Percentiles rank a stretch among this genome's conserved stretches.
Conservation (phyloP, 2,329 filamentous ascomycete genomes). For the Aspergillus fijiensis region DNA sequence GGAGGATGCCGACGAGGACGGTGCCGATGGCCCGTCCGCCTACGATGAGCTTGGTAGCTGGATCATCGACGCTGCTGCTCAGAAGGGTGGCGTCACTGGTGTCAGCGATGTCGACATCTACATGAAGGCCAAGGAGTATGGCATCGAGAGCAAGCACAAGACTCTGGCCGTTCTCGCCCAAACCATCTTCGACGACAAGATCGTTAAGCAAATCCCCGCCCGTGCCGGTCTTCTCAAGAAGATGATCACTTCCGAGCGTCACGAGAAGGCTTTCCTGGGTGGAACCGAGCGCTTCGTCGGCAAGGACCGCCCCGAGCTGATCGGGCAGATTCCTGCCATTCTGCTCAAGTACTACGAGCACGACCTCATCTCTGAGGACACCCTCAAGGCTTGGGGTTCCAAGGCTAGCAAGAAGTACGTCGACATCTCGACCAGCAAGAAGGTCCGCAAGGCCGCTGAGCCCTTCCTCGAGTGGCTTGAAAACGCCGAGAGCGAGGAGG, state of each 20-base stretch:
- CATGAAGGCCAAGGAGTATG: constrained; percentile 93
- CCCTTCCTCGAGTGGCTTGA: constrained; percentile 93
- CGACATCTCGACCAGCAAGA: constrained; percentile 83
- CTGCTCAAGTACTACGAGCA: constrained; percentile 87
- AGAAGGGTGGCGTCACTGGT: constrained; percentile 70
- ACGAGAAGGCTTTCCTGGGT: constrained; percentile 92
- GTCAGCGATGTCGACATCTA: constrained; percentile 90
- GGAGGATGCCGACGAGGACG: constrained; percentile 75
- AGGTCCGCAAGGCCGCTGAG: constrained; percentile 91
- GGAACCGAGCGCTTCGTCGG: constrained; percentile 90
- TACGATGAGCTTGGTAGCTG: constrained; percentile 93
- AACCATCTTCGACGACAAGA: constrained; percentile 88
- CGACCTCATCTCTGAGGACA: constrained; percentile 84
- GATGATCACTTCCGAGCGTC: constrained; percentile 85
- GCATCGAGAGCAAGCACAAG: constrained; percentile 91
- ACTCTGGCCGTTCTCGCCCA: constrained; percentile 89
- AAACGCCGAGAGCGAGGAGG: constrained; percentile 75
- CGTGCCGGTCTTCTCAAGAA: constrained; percentile 88
- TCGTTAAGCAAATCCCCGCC: constrained; percentile 80
- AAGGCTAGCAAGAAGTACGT: constrained; percentile 99
- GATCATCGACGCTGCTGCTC: constrained; percentile 73
- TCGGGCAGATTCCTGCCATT: constrained; percentile 77
- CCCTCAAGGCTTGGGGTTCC: constrained; percentile 84
- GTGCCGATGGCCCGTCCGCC: constrained; percentile 72
- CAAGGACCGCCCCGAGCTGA: constrained; percentile 77